Evolutionary conservation across 345 rosid genomes (phyloP).

Genomic region (Camelina neglecta): DNA sequence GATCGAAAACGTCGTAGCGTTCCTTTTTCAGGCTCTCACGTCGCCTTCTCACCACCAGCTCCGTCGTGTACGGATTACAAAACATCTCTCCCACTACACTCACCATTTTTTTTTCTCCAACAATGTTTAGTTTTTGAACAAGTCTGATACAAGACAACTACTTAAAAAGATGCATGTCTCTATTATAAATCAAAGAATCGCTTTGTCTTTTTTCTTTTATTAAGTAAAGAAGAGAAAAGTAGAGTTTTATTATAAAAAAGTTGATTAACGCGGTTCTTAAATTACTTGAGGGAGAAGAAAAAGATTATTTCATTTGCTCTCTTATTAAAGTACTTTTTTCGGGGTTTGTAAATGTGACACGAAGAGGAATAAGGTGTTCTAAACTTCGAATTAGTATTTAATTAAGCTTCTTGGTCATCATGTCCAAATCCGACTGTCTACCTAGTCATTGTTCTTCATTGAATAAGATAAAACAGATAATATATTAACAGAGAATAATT

Average conservation of each 20-base stretch:
- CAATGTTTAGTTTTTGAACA: not conserved
- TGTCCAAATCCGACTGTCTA: conserved; percentile 8
- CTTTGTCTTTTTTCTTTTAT: not conserved
- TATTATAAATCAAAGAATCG: conserved; percentile 15
- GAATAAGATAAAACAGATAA: conserved; percentile 2
- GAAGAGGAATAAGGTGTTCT: conserved; percentile 7
- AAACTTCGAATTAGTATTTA: conserved; percentile 17
- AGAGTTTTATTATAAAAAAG: not conserved
- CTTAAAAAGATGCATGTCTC: not conserved
- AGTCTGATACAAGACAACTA: conserved; percentile 1
- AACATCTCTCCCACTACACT: conserved; percentile 59
- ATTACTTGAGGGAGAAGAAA: conserved; percentile 32
- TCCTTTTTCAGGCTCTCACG: conserved; percentile 46
- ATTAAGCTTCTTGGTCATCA: conserved; percentile 9
- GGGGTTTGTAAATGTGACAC: conserved; percentile 30
- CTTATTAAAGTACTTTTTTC: not conserved
- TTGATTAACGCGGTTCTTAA: conserved; percentile 31
- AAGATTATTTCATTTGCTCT: conserved; percentile 13
- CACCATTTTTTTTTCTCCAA: conserved; percentile 31
- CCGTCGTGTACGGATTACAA: conserved; percentile 60
- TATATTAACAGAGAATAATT: not conserved
- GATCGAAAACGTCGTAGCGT: conserved; percentile 55
- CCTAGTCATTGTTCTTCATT: not conserved
- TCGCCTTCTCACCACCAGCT: conserved; percentile 56
- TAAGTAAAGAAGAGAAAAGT: conserved; percentile 12